These are phyloP conservation scores for Eucalyptus camaldulensis DNA, from an alignment of 345 rosid genomes.

Conservation along the genomic window DNA sequence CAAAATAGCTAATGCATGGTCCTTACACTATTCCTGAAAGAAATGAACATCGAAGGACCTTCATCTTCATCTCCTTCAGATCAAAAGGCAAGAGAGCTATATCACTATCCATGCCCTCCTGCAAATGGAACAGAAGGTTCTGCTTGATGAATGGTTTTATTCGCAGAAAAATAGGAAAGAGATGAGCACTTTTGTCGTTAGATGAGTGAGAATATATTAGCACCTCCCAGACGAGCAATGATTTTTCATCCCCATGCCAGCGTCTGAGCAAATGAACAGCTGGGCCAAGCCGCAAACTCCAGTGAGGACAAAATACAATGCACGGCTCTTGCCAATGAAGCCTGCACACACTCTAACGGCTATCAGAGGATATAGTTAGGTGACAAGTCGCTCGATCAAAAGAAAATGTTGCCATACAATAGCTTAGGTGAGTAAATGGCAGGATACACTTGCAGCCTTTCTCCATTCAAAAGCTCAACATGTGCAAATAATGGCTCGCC, in stretches of 20 bases:
- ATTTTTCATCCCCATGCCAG: slow-evolving; percentile 61
- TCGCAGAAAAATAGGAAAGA: background rate
- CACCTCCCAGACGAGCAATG: slow-evolving; percentile 80
- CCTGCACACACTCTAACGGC: slow-evolving; percentile 25
- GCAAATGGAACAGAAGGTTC: slow-evolving; percentile 6
- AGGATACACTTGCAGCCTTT: slow-evolving; percentile 55
- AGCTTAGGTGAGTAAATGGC: slow-evolving; percentile 63
- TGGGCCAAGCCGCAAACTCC: slow-evolving; percentile 84
- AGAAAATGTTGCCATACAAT: slow-evolving; percentile 37
- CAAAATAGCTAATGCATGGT: background rate
- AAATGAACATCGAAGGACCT: slow-evolving; percentile 81
- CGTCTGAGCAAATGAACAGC: slow-evolving; percentile 64
- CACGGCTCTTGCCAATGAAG: slow-evolving; percentile 82
- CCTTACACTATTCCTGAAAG: slow-evolving; percentile 62
- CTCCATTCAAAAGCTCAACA: slow-evolving; percentile 40
- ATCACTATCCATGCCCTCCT: slow-evolving; percentile 46
- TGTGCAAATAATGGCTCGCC: slow-evolving; percentile 69
- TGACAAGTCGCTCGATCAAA: background rate
- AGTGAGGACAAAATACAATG: slow-evolving; percentile 66
- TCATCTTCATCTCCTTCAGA: slow-evolving; percentile 74
- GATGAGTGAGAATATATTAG: slow-evolving; percentile 27
- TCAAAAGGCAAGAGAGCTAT: slow-evolving; percentile 71
- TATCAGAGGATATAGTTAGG: background rate
- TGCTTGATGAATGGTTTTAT: background rate
- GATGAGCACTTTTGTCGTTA: slow-evolving; percentile 58